Conservation (phyloP, 805 yeast species). For the Saturnispora diversa region DNA sequence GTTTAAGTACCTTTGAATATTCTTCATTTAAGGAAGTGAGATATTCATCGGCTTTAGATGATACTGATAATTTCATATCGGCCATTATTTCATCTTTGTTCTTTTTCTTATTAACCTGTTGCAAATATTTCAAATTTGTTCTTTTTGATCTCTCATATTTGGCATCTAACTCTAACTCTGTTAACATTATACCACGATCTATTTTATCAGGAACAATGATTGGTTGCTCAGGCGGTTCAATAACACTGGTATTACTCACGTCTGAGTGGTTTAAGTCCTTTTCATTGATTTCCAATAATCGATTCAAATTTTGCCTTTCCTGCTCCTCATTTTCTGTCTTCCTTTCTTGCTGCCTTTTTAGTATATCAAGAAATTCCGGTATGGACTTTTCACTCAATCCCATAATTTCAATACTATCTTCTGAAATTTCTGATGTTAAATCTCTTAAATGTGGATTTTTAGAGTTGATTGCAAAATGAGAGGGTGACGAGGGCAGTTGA, state of each 20-base stretch:
- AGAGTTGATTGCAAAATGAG: not conserved
- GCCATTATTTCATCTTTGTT: conserved; percentile 1
- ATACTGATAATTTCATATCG: conserved; percentile 2
- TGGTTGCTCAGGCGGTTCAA: not conserved
- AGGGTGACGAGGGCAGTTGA: too few species aligned
- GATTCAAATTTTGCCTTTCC: too few species aligned
- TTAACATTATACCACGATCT: not conserved
- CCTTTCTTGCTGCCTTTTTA: too few species aligned
- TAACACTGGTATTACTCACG: too few species aligned
- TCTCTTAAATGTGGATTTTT: not conserved
- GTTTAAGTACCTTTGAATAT: not conserved
- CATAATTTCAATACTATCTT: conserved; percentile 4
- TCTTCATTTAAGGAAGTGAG: conserved; percentile 14
- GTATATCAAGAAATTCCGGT: not conserved
- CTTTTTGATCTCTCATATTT: not conserved
- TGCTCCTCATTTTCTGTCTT: not conserved
- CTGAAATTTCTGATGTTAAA: conserved; percentile 1
- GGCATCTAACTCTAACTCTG: conserved; percentile 1
- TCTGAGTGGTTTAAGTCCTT: too few species aligned
- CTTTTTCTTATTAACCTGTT: conserved; percentile 3
- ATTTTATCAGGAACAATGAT: not conserved
- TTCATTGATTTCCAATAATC: too few species aligned
- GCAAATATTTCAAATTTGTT: not conserved
- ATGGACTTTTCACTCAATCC: not conserved
- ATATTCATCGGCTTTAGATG: not conserved